Evolutionary conservation across 805 yeast species (phyloP), one percentile per base, ranked within the genome.

Genomic region (Hanseniaspora nectarophila): DNA sequence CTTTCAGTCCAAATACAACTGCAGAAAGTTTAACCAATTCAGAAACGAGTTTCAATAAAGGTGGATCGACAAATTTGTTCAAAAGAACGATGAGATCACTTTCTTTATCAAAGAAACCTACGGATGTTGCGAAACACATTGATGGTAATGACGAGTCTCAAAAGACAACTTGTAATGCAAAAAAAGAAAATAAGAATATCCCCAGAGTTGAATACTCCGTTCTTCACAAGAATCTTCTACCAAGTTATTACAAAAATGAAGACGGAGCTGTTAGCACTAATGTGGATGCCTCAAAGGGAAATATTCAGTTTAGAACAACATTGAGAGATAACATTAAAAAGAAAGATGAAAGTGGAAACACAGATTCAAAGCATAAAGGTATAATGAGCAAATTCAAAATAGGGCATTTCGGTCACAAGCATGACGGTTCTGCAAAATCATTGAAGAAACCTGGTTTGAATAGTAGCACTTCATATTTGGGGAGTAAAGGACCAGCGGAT

Each of bases 231-330:
- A 48, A 32, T 24, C 13, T 40, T 13, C 21, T 48, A 9, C 52
- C 52, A 1, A 48, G 52, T 7, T 48, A 48, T n/a, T 40, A 48
- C 24, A 43, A 31, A 15, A 43, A 43, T 20, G 23, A 40, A 13
- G 20, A 15, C 31, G 40, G 29, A 13, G 69, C 65, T 50, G 73
- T 55, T 70, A 66, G 29, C n/a, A 29, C 12, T 24, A 24, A 12
- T 38, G 26, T 29, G 8, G 23, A 21, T 46, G 24, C 21, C n/a
- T 12, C 44, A 4, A 40, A 32, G 15, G 31, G 26, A 9, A 21
- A 13, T 15, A 13, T 31, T 23, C 32, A 29, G 9, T 39, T 47
- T 9, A 28, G 29, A 29, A 38, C 37, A 18, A 45, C 50, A 24
- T 37, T 45, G 20, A 45, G 50, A 37, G 43, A 29, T 15, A 40